A percentile compares a stretch with the other conserved stretches of the same genome.
phyloP scores from a whole-genome alignment of 2,329 filamentous ascomycete species.

The Hortaea sp. region DNA sequence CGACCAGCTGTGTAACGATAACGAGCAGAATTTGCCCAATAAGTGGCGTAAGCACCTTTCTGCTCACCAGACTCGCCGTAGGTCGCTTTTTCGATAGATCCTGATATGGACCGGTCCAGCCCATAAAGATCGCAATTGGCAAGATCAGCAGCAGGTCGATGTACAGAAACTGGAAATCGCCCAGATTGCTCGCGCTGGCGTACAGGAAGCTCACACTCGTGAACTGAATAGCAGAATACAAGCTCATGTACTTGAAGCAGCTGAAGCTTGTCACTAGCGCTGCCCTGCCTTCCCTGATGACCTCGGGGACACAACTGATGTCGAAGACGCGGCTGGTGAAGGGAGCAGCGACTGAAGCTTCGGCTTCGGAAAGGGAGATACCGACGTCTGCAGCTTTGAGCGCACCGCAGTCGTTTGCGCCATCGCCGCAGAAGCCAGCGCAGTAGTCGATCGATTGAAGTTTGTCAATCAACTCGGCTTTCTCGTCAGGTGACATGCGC shows the following conservation, averaged over 20 bases:
- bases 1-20: conserved; percentile 63
- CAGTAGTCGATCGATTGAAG: conserved; percentile 93
- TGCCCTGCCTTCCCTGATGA: conserved; percentile 87
- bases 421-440: conserved; percentile 91
- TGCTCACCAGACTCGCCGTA: conserved; percentile 81
- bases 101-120: conserved; percentile 81
- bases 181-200: conserved; percentile 82
- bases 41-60: conserved; percentile 82
- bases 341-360: conserved; percentile 94
- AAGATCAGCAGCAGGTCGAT: conserved; percentile 89
- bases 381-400: conserved; percentile 95
- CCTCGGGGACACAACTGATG: conserved; percentile 85
- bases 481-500: conserved; percentile 97
- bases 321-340: conserved; percentile 95
- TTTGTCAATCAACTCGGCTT: conserved; percentile 95
- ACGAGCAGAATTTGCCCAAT: conserved; percentile 80
- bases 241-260: conserved; percentile 99
- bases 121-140: conserved; percentile 97
- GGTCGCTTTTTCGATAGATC: conserved; percentile 73
- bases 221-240: conserved; percentile 99
- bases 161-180: conserved; percentile 96
- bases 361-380: conserved; percentile 91
- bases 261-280: conserved; percentile 97
- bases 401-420: conserved; percentile 93
- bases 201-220: conserved; percentile 95